A percentile compares a stretch with the other conserved stretches of the same genome.
phyloP scores from a whole-genome alignment of 2,329 filamentous ascomycete species.

The Elsinoe perseae region DNA sequence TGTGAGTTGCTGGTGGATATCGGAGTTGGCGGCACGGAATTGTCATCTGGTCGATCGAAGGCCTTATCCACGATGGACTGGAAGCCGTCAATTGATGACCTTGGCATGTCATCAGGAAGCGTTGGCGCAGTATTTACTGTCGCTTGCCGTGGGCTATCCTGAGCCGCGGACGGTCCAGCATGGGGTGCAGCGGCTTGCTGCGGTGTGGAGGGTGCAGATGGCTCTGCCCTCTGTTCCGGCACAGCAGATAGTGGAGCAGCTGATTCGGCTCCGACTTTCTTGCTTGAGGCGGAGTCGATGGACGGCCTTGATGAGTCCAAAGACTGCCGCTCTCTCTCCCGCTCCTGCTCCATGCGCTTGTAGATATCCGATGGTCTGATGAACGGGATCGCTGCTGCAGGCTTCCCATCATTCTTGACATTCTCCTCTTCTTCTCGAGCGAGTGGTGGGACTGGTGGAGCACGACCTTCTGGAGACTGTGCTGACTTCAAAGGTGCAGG shows the following conservation, averaged over 20 bases:
- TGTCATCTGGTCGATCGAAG: conserved; percentile 52
- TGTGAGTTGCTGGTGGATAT: conserved; percentile 38
- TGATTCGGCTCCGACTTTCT: background rate
- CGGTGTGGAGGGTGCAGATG: background rate
- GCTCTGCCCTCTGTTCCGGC: conserved; percentile 18
- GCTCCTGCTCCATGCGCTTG: conserved; percentile 61
- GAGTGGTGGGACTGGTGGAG: conserved; percentile 35
- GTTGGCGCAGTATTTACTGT: background rate
- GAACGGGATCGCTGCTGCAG: conserved; percentile 47
- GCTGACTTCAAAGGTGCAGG: conserved; percentile 39
- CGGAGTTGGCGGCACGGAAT: conserved; percentile 45
- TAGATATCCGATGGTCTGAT: conserved; percentile 72
- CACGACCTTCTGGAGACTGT: conserved; percentile 23
- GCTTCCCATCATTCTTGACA: conserved; percentile 1
- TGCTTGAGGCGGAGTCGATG: conserved; percentile 39
- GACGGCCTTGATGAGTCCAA: conserved; percentile 52
- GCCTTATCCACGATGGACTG: conserved; percentile 56
- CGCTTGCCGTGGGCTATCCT: too few species aligned
- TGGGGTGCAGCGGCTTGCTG: conserved; percentile 8
- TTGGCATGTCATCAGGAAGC: conserved; percentile 10
- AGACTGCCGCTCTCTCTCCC: conserved; percentile 48
- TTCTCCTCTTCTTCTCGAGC: background rate
- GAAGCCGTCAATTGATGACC: conserved; percentile 36
- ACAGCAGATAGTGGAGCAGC: background rate
- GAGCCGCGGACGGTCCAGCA: too few species aligned